Evolutionary conservation across 371 early-diverging fungal genomes (phyloP), one percentile per base, ranked within the genome.

Genomic region (Mucor racemosus): DNA sequence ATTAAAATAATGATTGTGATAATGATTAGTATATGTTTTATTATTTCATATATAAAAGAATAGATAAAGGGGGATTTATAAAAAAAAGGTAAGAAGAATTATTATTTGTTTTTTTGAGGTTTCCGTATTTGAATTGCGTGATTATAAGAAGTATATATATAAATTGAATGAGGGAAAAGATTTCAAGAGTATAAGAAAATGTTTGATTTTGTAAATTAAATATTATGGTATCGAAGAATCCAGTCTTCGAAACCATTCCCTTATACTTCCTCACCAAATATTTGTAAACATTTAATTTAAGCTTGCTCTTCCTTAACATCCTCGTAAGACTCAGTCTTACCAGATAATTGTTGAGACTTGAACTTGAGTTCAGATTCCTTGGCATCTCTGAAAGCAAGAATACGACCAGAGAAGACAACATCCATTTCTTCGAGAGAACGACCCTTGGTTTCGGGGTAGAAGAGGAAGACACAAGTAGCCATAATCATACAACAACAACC

Each of bases 371-470:
- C 58, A 36, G 58, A 59, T 11, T 58, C 48, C 50, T 65, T 69
- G n/a, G 61, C 58, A 60, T 65, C 61, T 61, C 62, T 73, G 58
- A 62, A 73, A 34, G 68, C 71, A 15, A 72, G 44, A 36, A 76
- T 34, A 31, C 55, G 36, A 34, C 80, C 80, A 38, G 72, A 71
- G 62, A 88, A 88, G 58, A 88, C 78, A 36, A 67, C 33, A 33
- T 88, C 88, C 80, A 88, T 81, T 60, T 88, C 82, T 76, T 88
- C 88, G 38, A 88, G 76, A 39, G 84, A 83, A 19, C 73, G 66
- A 57, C 86, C 88, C 73, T 85, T 86, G 69, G 87, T 88, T 66
- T 88, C 88, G 9, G 84, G 84, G 64, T 77, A 78, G 75, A 83
- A 83, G 38, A 83, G 64, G 57, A 68, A 68, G 58, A 76, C 77